Evolutionary conservation across 305 asterid genomes (phyloP), one percentile per base, ranked within the genome.

Genomic region (Caryopteris hybrid): DNA sequence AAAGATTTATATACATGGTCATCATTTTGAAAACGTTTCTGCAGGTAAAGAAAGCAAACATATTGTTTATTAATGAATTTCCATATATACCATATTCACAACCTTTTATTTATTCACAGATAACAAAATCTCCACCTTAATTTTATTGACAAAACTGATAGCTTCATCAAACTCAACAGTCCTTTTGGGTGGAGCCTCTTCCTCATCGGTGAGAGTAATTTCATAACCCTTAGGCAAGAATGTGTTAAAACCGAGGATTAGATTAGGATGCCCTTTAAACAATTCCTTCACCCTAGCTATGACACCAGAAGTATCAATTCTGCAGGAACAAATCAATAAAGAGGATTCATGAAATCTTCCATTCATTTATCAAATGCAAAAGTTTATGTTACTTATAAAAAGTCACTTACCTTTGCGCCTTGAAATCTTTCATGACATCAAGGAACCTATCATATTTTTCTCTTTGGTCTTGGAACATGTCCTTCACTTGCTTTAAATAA

Each of bases 121-220:
- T 60, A 57, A 81, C 38, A 42, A 56, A 55, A 65, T 39, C 12
- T 51, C 77, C 58, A 89, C 99, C 98, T 95, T 95, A 64, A 92
- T 92, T 81, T 89, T 95, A 82, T 92, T 89, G 36, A 95, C 99
- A 61, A 95, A 95, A 83, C 86, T 83, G 68, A 95, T 86, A 61
- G 99, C 99, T 76, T 95, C 99, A 55, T 89, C 98, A 79, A 89
- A 89, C 82, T 95, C 98, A 39, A 91, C 98, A 0, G 96, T 88
- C 83, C 84, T 89, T 82, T 89, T 95, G 25, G 96, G 92, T 52
- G 89, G 96, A 70, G 90, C 89, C 72, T 87, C 97, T 61, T 89
- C 98, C 74, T 77, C 97, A 5, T 91, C 98, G 10, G 85, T 82
- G 52, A 88, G 88, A 64, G 98, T 89, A 66, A 95, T 95, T 82